Percentiles rank a stretch among this genome's conserved stretches.
Evolutionary conservation across 106 monocot genomes (phyloP).

Genomic region (Dendrobium nobile): DNA sequence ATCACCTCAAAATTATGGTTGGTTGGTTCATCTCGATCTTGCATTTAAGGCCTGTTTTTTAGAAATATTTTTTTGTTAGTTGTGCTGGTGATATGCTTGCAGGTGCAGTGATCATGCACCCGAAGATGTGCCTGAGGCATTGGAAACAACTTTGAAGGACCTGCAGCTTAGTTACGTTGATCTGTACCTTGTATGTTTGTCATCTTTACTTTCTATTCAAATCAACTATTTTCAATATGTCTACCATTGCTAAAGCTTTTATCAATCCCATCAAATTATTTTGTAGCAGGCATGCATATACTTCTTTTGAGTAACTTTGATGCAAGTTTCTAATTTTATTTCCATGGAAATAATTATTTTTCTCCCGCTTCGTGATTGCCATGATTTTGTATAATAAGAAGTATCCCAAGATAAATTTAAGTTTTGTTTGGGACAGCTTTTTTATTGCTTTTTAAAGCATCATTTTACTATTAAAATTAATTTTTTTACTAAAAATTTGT

Average conservation of each 20-base stretch:
- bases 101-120: slow-evolving; percentile 57
- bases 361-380: too few relatives aligned
- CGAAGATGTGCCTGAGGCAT: slow-evolving; percentile 52
- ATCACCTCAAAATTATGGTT: slow-evolving; percentile 99
- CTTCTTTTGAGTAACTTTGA: not conserved
- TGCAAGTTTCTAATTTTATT: too few relatives aligned
- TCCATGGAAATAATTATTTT: too few relatives aligned
- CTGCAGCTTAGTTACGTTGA: slow-evolving; percentile 50
- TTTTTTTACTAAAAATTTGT: too few relatives aligned
- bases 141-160: slow-evolving; percentile 34
- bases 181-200: slow-evolving; percentile 44
- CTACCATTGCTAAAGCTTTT: too few relatives aligned
- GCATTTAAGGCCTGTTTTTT: not conserved
- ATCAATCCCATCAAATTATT: not conserved
- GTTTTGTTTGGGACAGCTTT: too few relatives aligned
- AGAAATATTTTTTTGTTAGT: not conserved
- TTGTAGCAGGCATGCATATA: not conserved
- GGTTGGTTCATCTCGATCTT: slow-evolving; percentile 28
- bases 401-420: too few relatives aligned
- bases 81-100: not conserved
- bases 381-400: too few relatives aligned
- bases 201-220: not conserved
- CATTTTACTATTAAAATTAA: too few relatives aligned
- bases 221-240: too few relatives aligned
- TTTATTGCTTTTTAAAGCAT: too few relatives aligned